Conservation (phyloP, 2,329 filamentous ascomycete genomes). For the Sclerotinia subarctica region DNA sequence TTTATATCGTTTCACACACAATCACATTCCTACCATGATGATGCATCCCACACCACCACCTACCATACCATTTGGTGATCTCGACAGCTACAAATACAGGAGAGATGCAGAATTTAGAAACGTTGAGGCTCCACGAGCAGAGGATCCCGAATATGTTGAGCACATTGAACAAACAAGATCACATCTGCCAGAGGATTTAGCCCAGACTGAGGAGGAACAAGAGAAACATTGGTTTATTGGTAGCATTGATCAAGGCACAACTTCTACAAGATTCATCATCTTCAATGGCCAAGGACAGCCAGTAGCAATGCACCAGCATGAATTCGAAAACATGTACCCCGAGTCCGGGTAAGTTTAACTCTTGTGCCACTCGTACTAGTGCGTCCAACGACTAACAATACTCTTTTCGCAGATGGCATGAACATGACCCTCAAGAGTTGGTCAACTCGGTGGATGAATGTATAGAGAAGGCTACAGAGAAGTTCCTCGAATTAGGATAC, state of each 20-base stretch:
- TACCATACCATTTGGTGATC: conserved; percentile 1
- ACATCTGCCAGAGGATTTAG: conserved; percentile 28
- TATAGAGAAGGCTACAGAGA: conserved; percentile 68
- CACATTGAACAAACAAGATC: conserved; percentile 25
- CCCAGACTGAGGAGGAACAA: conserved; percentile 29
- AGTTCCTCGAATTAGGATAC: conserved; percentile 67
- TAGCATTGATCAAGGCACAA: conserved; percentile 88
- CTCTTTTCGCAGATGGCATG: conserved; percentile 64
- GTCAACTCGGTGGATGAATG: conserved; percentile 69
- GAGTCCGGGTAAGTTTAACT: conserved; percentile 67
- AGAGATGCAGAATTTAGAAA: conserved; percentile 14
- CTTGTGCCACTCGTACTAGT: not conserved
- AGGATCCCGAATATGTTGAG: conserved; percentile 29
- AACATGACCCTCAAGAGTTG: conserved; percentile 76
- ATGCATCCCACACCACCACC: conserved; percentile 18
- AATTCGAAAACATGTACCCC: conserved; percentile 81
- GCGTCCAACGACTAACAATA: conserved; percentile 21
- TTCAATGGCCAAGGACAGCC: conserved; percentile 78
- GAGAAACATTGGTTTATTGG: conserved; percentile 67
- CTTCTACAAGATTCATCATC: conserved; percentile 84
- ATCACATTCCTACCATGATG: conserved; percentile 10
- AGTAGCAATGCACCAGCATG: conserved; percentile 79
- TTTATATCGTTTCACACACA: not conserved
- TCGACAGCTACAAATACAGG: conserved; percentile 11
- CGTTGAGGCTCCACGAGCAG: conserved; percentile 20